Evolutionary conservation across 768 basidiomycete species (phyloP), one percentile per base, ranked within the genome.

Genomic region (Tubosaeta sp.): DNA sequence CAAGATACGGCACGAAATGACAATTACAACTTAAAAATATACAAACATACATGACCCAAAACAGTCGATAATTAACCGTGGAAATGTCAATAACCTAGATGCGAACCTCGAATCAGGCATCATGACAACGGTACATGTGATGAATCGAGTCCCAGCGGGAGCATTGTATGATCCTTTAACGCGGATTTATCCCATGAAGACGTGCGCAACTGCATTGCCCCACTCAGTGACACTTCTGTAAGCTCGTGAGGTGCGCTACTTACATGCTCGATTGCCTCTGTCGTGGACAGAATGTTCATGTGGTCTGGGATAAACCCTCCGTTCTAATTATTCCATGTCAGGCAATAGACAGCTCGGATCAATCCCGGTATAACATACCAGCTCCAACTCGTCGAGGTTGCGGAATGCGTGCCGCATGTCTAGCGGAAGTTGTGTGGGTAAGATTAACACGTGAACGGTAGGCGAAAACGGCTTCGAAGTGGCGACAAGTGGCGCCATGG

Each of bases 371-470:
- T 14, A 21, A 70, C 82, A 55, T 49, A 87, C 90, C 61, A 87
- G 46, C 48, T 68, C 67, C 21, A 66, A 64, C 60, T 88, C 87
- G 51, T 90, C 83, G 18, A 92, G 67, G 61, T 81, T 80, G 29
- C 90, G 84, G 59, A 89, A 78, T 44, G 78, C 78, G 41, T 83
- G 62, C 32, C 79, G 73, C 42, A 92, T 74, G 61, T 92, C 90
- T 3, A 81, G 63, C 18, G 90, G 90, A 14, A 92, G 52, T 62
- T 79, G 80, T 6, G 89, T 86, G 18, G 90, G 90, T 24, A 92
- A 62, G 19, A 90, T 70, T 3, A 92, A 65, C 36, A 78, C 81
- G 69, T 93, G 90, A 6, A 89, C 76, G 2, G 84, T 81, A 1
- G 90, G 90, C 27, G 71, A 69, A 66, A 86, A 90, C 5, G 90